phyloP scores from a whole-genome alignment of 2,329 filamentous ascomycete species.

The Aspergillus costaricaensis region DNA sequence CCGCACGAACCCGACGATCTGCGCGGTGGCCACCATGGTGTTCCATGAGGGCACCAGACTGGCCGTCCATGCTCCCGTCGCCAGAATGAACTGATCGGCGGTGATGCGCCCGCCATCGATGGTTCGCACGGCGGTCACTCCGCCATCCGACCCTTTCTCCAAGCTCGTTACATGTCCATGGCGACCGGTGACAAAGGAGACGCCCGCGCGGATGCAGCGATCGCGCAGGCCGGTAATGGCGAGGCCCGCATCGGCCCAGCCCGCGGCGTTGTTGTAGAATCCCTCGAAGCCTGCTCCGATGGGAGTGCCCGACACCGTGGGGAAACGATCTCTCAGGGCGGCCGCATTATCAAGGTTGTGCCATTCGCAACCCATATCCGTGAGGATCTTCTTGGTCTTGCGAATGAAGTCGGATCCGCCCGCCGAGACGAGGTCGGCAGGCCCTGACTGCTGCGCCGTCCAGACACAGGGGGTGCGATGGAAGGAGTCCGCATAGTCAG shows the following conservation, averaged over 20 bases:
- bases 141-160: conserved; percentile 35
- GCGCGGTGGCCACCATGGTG: conserved; percentile 73
- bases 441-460: conserved; percentile 24
- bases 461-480: conserved; percentile 28
- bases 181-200: conserved; percentile 28
- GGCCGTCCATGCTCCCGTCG: conserved; percentile 81
- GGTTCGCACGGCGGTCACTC: conserved; percentile 60
- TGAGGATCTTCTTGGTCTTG: conserved; percentile 27
- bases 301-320: conserved; percentile 22
- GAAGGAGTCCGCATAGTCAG: conserved; percentile 36
- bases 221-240: conserved; percentile 23
- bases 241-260: conserved; percentile 34
- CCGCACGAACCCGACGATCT: conserved; percentile 72
- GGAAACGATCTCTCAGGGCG: conserved; percentile 18
- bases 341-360: conserved; percentile 10
- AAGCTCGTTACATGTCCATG: conserved; percentile 36
- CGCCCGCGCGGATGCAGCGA: conserved; percentile 27
- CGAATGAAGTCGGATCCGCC: conserved; percentile 24
- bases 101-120: conserved; percentile 49
- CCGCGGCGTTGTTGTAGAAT: conserved; percentile 30
- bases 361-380: conserved; percentile 28
- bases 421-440: conserved; percentile 22
- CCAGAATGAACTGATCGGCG: conserved; percentile 72
- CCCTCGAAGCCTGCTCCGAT: conserved; percentile 26
- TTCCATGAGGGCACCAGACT: conserved; percentile 72